Conservation (phyloP, 371 early-diverging fungal genomes). For the Lichtheimia ornata region DNA sequence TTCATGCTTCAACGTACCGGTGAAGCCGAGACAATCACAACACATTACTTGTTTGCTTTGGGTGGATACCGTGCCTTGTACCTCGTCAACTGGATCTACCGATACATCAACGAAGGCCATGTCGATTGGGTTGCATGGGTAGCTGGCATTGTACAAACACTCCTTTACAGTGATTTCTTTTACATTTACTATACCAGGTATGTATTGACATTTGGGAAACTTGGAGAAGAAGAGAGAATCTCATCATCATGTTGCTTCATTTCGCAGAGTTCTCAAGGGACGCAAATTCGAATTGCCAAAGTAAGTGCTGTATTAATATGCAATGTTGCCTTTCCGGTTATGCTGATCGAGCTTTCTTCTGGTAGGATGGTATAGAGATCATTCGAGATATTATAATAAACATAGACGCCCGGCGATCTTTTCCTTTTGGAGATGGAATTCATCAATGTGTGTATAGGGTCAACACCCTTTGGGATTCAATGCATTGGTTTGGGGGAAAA, state of each 20-base stretch:
- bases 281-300: constrained; percentile 79
- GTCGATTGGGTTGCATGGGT: constrained; percentile 77
- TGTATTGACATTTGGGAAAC: constrained; percentile 16
- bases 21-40: constrained; percentile 98
- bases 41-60: constrained; percentile 96
- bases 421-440: too few relatives aligned
- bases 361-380: not conserved
- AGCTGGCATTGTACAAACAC: constrained; percentile 94
- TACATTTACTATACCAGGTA: constrained; percentile 94
- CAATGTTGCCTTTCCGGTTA: not conserved
- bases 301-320: constrained; percentile 17
- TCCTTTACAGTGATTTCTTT: constrained; percentile 97
- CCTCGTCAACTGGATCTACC: constrained; percentile 95
- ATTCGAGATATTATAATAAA: too few relatives aligned
- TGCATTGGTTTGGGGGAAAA: too few relatives aligned
- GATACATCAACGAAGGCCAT: constrained; percentile 71
- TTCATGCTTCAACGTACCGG: constrained; percentile 95
- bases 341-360: not conserved
- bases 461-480: too few relatives aligned
- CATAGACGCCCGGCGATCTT: too few relatives aligned
- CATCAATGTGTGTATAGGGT: too few relatives aligned
- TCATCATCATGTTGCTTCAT: constrained; percentile 1
- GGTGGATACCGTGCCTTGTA: constrained; percentile 97
- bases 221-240: not conserved
- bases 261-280: constrained; percentile 79